Evolutionary conservation across 371 early-diverging fungal genomes (phyloP).

Genomic region (Mucor plumbeus): DNA sequence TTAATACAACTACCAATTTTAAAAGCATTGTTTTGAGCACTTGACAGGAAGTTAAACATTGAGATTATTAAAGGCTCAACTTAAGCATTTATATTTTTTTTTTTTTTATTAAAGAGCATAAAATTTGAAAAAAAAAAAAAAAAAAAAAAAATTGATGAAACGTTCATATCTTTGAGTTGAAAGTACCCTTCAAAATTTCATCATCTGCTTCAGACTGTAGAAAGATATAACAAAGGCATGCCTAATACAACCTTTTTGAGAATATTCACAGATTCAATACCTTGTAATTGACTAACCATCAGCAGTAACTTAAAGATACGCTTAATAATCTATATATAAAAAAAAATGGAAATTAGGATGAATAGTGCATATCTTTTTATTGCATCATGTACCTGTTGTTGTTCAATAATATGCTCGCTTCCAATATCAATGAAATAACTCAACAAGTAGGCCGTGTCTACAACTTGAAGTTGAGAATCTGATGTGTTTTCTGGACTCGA

Average conservation of each 20-base stretch:
- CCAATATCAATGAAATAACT: constrained; percentile 12
- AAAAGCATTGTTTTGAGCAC: no score
- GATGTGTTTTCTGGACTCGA: background rate
- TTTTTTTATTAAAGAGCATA: no score
- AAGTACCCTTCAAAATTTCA: background rate
- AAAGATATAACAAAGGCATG: background rate
- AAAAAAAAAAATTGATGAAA: no score
- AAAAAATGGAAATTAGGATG: background rate
- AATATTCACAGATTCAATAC: background rate
- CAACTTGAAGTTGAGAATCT: background rate
- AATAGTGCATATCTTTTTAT: background rate
- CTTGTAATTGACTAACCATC: constrained; percentile 1
- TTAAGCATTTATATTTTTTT: no score
- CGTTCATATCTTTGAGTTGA: no score
- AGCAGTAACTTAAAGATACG: constrained; percentile 33
- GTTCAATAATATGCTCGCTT: constrained; percentile 18
- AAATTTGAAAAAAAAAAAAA: no score
- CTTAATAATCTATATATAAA: constrained; percentile 28
- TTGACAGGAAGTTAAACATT: no score
- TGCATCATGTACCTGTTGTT: constrained; percentile 36
- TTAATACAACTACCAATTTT: no score
- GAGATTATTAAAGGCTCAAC: no score
- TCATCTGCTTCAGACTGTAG: background rate
- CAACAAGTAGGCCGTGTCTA: constrained; percentile 30
- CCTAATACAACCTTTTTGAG: background rate